Evolutionary conservation across 2,329 filamentous ascomycete genomes (phyloP).

Genomic region (Cercospora janseana): DNA sequence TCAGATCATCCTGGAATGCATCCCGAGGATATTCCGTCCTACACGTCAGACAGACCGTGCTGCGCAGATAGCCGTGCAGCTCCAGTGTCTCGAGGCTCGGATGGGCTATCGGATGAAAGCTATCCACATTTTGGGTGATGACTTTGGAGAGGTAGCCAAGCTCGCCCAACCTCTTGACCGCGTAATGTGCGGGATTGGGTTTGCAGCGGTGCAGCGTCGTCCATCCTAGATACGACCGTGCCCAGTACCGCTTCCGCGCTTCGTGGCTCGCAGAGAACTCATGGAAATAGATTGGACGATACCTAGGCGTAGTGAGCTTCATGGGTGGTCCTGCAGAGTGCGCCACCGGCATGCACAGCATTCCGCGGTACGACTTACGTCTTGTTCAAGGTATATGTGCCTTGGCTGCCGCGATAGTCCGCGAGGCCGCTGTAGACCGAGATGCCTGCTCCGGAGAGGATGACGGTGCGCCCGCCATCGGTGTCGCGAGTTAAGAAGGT

Average conservation of each 20-base stretch:
- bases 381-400: constrained; percentile 90
- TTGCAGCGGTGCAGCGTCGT: constrained; percentile 72
- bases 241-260: constrained; percentile 91
- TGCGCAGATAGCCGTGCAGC: constrained; percentile 85
- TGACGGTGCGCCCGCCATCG: constrained; percentile 59
- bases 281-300: constrained; percentile 87
- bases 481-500: constrained; percentile 63
- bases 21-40: constrained; percentile 67
- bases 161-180: constrained; percentile 67
- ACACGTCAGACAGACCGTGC: constrained; percentile 78
- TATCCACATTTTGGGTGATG: constrained; percentile 96
- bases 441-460: constrained; percentile 82
- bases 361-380: constrained; percentile 37
- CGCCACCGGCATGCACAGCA: constrained; percentile 4
- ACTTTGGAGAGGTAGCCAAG: constrained; percentile 73
- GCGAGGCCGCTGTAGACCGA: constrained; percentile 90
- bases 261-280: constrained; percentile 83
- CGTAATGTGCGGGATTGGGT: constrained; percentile 77
- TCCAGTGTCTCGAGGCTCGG: constrained; percentile 73
- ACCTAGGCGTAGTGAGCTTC: constrained; percentile 40
- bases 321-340: not conserved
- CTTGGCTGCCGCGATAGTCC: constrained; percentile 85
- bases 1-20: constrained; percentile 72
- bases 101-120: constrained; percentile 79
- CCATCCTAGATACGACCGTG: constrained; percentile 91